These are phyloP conservation scores for Candida silvatica DNA, from an alignment of 805 yeast genomes.

Conservation along the genomic window DNA sequence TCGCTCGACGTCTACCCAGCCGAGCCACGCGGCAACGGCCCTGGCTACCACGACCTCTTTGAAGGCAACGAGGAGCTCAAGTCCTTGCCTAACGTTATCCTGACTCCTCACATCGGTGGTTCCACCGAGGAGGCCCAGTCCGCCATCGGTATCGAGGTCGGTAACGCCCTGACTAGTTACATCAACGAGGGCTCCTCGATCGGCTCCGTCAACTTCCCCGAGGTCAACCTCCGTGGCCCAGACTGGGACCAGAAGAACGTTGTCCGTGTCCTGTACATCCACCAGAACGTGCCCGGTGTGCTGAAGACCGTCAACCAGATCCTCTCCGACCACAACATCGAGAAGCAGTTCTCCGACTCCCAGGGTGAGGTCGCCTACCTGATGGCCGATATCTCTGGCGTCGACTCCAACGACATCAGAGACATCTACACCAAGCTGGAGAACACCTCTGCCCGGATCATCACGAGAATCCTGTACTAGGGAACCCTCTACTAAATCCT, in stretches of 20 bases:
- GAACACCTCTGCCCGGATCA: conserved; percentile 82
- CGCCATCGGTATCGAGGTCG: conserved; percentile 95
- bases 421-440: conserved; percentile 77
- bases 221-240: conserved; percentile 82
- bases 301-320: conserved; percentile 95
- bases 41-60: conserved; percentile 67
- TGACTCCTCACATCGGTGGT: conserved; percentile 98
- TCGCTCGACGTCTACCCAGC: conserved; percentile 95
- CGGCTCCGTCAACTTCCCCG: conserved; percentile 99
- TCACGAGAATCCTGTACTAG: conserved; percentile 82
- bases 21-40: conserved; percentile 97
- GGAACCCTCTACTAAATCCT: no score
- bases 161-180: conserved; percentile 75
- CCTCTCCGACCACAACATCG: conserved; percentile 89
- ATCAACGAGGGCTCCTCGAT: conserved; percentile 92
- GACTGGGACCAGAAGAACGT: conserved; percentile 80
- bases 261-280: conserved; percentile 92
- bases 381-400: conserved; percentile 95
- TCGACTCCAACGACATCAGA: conserved; percentile 74
- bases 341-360: conserved; percentile 97
- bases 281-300: conserved; percentile 98
- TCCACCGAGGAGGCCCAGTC: conserved; percentile 98
- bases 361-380: conserved; percentile 93
- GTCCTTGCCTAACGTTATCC: conserved; percentile 76
- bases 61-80: conserved; percentile 77